phyloP scores from a whole-genome alignment of 2,329 filamentous ascomycete species.

The Akanthomyces dipterigenus region DNA sequence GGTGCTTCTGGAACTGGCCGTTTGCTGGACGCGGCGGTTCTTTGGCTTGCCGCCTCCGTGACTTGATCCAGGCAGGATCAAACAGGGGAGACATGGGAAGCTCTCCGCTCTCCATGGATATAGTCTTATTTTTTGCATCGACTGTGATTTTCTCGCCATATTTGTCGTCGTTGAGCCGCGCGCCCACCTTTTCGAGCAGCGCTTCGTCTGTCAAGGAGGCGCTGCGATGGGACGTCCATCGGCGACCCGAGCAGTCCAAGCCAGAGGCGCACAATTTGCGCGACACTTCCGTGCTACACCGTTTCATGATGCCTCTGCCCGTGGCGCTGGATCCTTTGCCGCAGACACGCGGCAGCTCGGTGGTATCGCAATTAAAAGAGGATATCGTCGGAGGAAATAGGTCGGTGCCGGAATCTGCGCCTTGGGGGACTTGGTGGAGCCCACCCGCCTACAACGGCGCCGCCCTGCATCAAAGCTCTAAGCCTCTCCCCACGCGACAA shows the following conservation, averaged over 20 bases:
- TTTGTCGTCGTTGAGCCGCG: conserved; percentile 24
- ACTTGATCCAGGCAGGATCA: conserved; percentile 42
- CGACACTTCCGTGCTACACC: conserved; percentile 14
- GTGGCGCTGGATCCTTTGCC: neutral
- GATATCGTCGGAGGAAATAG: neutral
- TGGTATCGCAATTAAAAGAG: conserved; percentile 1
- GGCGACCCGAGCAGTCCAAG: conserved; percentile 13
- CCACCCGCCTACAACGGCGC: neutral
- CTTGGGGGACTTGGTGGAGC: neutral
- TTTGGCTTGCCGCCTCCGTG: conserved; percentile 36
- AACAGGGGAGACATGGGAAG: conserved; percentile 50
- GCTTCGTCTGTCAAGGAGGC: conserved; percentile 22
- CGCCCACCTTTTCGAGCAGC: conserved; percentile 25
- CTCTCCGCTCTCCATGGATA: conserved; percentile 38
- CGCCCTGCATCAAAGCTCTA: neutral
- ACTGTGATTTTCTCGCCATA: conserved; percentile 28
- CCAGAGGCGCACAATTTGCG: conserved; percentile 14
- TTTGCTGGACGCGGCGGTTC: conserved; percentile 23
- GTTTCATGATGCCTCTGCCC: conserved; percentile 21
- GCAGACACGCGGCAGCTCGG: neutral
- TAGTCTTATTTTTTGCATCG: conserved; percentile 33
- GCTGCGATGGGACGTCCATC: conserved; percentile 29
- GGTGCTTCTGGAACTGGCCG: conserved; percentile 48
- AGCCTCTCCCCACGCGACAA: conserved; percentile 1
- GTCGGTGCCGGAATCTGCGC: neutral